Evolutionary conservation across 2,329 filamentous ascomycete species (phyloP).

Genomic region (Blastomyces gilchristii): DNA sequence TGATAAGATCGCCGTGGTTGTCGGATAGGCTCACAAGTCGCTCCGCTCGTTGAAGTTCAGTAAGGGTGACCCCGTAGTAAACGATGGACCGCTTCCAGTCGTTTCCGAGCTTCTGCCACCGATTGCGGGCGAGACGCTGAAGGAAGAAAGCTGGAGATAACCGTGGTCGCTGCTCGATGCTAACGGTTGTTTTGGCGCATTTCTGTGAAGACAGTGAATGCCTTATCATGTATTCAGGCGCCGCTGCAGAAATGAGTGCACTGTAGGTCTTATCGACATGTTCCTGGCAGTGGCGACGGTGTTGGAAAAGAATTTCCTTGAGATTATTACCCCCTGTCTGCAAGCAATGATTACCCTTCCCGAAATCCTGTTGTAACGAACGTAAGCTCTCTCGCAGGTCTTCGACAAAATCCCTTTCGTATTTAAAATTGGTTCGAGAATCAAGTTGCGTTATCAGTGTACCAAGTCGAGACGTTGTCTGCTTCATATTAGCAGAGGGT

Average conservation of each 20-base stretch:
- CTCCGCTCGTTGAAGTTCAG: slow-evolving; percentile 22
- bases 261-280: not conserved
- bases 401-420: not conserved
- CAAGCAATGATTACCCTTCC: not conserved
- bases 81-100: slow-evolving; percentile 19
- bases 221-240: not conserved
- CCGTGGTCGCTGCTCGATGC: slow-evolving; percentile 16
- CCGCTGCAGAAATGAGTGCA: slow-evolving; percentile 3
- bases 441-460: not conserved
- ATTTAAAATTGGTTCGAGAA: not conserved
- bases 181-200: slow-evolving; percentile 2
- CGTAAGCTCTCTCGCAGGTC: not conserved
- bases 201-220: not conserved
- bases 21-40: slow-evolving; percentile 17
- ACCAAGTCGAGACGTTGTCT: not conserved
- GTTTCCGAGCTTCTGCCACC: slow-evolving; percentile 11
- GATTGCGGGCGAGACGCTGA: slow-evolving; percentile 18
- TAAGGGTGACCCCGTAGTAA: slow-evolving; percentile 22
- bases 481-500: not conserved
- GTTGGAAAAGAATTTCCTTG: not conserved
- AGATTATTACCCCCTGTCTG: not conserved
- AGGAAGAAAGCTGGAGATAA: slow-evolving; percentile 19
- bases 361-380: not conserved
- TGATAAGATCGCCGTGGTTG: slow-evolving; percentile 14
- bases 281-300: slow-evolving; percentile 23